Percentiles rank a stretch among this genome's conserved stretches.
Conservation (phyloP, 177 flowering plant genomes). For the Telopea speciosissima region DNA sequence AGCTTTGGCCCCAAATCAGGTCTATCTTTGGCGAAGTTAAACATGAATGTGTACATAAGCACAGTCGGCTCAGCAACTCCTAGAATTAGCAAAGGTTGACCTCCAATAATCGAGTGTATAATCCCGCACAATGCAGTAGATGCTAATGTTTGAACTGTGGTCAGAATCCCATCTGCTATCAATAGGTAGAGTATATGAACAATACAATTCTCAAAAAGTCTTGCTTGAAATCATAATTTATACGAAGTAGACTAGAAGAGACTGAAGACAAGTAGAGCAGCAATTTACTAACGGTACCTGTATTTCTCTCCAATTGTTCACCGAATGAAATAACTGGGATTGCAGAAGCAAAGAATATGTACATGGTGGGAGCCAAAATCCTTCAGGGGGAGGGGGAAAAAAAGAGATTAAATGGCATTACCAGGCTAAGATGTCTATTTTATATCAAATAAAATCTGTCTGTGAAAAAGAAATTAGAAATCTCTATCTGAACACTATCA, state of each 20-base stretch:
- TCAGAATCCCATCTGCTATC: conserved; percentile 75
- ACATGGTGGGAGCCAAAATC: conserved; percentile 96
- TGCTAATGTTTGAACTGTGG: conserved; percentile 93
- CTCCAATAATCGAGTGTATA: conserved; percentile 87
- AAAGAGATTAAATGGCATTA: neutral
- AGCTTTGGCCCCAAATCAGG: conserved; percentile 70
- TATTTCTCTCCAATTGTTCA: conserved; percentile 42
- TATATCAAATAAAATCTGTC: no score
- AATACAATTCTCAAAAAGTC: neutral
- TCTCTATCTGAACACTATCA: neutral
- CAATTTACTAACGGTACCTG: conserved; percentile 40
- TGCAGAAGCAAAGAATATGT: conserved; percentile 95
- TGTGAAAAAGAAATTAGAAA: neutral
- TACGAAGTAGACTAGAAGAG: neutral
- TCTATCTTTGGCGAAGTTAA: conserved; percentile 76
- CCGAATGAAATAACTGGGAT: conserved; percentile 98
- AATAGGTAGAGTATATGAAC: neutral
- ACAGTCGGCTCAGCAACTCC: conserved; percentile 99
- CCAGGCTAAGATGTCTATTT: neutral
- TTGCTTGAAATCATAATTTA: conserved; percentile 1
- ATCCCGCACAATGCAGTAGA: conserved; percentile 95
- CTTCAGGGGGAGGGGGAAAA: conserved; percentile 22
- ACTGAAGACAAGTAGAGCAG: neutral
- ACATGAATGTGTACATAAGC: conserved; percentile 97
- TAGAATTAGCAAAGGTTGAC: conserved; percentile 86